A percentile compares a stretch with the other conserved stretches of the same genome.
These are phyloP conservation scores for Phoma sp. DNA, from an alignment of 2,329 filamentous ascomycete species.

Conservation along the genomic window DNA sequence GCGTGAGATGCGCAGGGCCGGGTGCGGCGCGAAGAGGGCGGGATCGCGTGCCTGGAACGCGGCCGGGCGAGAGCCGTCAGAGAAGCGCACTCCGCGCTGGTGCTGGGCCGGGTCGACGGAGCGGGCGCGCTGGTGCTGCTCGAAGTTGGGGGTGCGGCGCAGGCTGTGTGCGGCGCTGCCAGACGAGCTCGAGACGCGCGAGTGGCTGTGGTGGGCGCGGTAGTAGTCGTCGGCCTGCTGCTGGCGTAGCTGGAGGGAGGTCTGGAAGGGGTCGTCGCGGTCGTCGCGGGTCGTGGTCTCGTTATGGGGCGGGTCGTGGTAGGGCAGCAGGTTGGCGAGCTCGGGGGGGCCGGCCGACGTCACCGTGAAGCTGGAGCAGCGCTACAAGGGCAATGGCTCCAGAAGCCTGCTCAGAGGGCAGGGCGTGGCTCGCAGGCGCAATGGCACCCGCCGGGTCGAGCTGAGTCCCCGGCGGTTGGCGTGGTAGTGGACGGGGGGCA, in stretches of 20 bases:
- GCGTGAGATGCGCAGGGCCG: constrained; percentile 75
- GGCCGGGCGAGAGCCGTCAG: constrained; percentile 36
- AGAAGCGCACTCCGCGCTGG: constrained; percentile 47
- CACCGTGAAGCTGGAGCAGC: constrained; percentile 29
- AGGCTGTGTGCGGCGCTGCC: constrained; percentile 59
- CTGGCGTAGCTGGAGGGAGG: constrained; percentile 53
- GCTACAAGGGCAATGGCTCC: not conserved
- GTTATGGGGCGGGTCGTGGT: constrained; percentile 38
- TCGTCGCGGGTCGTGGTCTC: constrained; percentile 49
- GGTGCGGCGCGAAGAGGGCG: constrained; percentile 53
- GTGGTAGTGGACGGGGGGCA: constrained; percentile 11
- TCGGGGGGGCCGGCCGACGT: constrained; percentile 35
- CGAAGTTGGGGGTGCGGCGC: constrained; percentile 61
- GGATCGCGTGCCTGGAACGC: constrained; percentile 16
- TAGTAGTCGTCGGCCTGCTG: constrained; percentile 49
- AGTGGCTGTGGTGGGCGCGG: constrained; percentile 46
- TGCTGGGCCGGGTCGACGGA: constrained; percentile 54
- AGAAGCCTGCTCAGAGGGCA: constrained; percentile 15
- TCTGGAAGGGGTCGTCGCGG: constrained; percentile 44
- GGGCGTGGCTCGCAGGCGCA: constrained; percentile 29
- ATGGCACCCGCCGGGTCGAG: constrained; percentile 30
- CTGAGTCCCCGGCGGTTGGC: constrained; percentile 25
- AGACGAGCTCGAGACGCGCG: constrained; percentile 61
- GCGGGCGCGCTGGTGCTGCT: constrained; percentile 43
- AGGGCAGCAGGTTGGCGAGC: constrained; percentile 41